phyloP scores from a whole-genome alignment of 2,329 filamentous ascomycete genomes.

The Neobulgaria alba region DNA sequence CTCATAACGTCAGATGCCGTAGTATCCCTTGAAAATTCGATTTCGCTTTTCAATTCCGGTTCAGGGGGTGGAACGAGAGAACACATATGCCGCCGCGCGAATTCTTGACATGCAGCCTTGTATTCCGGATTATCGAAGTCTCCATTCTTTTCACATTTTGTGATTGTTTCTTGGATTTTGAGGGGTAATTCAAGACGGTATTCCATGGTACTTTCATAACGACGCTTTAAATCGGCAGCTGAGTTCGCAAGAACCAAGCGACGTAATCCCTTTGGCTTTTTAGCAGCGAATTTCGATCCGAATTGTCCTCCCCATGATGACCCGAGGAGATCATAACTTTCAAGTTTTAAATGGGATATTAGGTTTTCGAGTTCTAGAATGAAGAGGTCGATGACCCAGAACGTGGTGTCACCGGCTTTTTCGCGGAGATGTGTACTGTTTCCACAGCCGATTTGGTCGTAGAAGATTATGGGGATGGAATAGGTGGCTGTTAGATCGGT shows the following conservation, averaged over 20 bases:
- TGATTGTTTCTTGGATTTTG: constrained; percentile 17
- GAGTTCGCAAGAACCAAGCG: constrained; percentile 31
- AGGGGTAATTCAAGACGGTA: constrained; percentile 17
- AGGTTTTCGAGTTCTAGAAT: constrained; percentile 41
- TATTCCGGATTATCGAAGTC: constrained; percentile 3
- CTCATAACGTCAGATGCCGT: not conserved
- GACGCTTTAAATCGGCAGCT: constrained; percentile 21
- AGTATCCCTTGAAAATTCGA: not conserved
- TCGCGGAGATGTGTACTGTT: constrained; percentile 39
- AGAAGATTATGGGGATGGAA: constrained; percentile 39
- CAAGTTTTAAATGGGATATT: constrained; percentile 33
- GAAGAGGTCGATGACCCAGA: constrained; percentile 42
- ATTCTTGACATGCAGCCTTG: constrained; percentile 4
- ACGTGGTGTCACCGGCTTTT: constrained; percentile 34
- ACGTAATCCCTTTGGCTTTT: constrained; percentile 29
- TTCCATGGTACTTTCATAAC: constrained; percentile 17
- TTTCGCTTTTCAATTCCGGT: not conserved
- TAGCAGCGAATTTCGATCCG: constrained; percentile 34
- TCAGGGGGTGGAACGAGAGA: not conserved
- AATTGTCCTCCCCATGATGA: constrained; percentile 47
- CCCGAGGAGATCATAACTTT: constrained; percentile 36
- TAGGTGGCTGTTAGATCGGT: constrained; percentile 5
- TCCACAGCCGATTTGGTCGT: constrained; percentile 46
- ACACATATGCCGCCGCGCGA: constrained; percentile 2
- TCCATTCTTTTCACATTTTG: constrained; percentile 6